These are phyloP conservation scores for Kurtzmaniella cleridarum DNA, from an alignment of 805 yeast genomes.

Conservation along the genomic window DNA sequence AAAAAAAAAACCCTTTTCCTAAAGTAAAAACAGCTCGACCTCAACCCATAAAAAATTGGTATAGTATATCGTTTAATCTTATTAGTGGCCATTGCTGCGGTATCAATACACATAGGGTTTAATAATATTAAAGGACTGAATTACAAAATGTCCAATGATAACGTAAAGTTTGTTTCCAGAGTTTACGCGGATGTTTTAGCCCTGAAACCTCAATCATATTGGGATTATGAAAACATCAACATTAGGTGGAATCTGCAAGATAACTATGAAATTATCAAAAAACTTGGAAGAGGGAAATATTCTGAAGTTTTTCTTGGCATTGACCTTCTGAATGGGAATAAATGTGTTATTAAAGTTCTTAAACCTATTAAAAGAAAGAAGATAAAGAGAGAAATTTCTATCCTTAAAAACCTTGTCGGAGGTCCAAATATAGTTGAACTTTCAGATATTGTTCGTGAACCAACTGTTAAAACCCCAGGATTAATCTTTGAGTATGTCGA, in stretches of 20 bases:
- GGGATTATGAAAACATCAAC: constrained; percentile 72
- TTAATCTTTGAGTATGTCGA: constrained; percentile 79
- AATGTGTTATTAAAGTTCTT: constrained; percentile 80
- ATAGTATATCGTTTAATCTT: too few species aligned
- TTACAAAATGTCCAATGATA: constrained; percentile 10
- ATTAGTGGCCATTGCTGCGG: too few species aligned
- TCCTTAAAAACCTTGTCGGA: constrained; percentile 75
- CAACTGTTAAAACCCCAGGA: constrained; percentile 78
- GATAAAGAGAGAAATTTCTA: constrained; percentile 84
- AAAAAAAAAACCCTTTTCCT: too few species aligned
- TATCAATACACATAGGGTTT: too few species aligned
- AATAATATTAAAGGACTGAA: not conserved
- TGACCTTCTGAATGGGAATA: constrained; percentile 52
- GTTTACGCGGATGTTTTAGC: constrained; percentile 81
- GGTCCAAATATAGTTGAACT: constrained; percentile 79
- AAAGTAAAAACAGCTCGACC: too few species aligned
- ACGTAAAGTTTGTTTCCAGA: constrained; percentile 53
- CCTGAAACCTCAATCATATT: constrained; percentile 70
- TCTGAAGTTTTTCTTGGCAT: constrained; percentile 92
- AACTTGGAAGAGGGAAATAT: constrained; percentile 90
- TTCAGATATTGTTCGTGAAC: constrained; percentile 77
- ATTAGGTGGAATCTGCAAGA: constrained; percentile 82
- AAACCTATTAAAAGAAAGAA: constrained; percentile 93
- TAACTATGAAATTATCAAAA: constrained; percentile 73
- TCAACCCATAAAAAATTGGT: too few species aligned